These are phyloP conservation scores for Candida coquimbonensis DNA, from an alignment of 805 yeast genomes.

Conservation along the genomic window DNA sequence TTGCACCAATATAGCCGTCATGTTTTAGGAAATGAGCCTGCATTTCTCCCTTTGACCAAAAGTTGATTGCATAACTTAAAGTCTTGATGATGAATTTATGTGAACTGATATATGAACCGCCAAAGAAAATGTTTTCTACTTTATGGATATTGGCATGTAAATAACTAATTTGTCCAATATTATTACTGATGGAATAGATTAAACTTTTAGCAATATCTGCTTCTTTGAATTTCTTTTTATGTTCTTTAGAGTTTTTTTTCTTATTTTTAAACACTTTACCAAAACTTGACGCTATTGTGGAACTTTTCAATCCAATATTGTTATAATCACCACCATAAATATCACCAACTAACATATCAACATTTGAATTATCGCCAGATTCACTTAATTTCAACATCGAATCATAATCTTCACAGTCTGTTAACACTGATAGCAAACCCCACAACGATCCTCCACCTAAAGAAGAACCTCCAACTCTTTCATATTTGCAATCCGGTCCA, in stretches of 20 bases:
- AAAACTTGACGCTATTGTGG: slow-evolving; percentile 86
- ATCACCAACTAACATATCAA: slow-evolving; percentile 93
- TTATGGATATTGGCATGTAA: slow-evolving; percentile 84
- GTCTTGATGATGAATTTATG: slow-evolving; percentile 95
- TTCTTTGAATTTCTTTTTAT: slow-evolving; percentile 1
- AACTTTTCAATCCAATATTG: slow-evolving; percentile 83
- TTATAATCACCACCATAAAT: slow-evolving; percentile 88
- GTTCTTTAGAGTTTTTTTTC: neutral
- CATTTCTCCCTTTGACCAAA: slow-evolving; percentile 92
- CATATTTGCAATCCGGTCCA: slow-evolving; percentile 61
- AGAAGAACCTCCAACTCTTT: slow-evolving; percentile 91
- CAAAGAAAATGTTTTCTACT: slow-evolving; percentile 84
- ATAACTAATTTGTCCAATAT: slow-evolving; percentile 94
- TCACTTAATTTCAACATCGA: slow-evolving; percentile 92
- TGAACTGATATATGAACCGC: slow-evolving; percentile 93
- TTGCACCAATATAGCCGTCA: slow-evolving; percentile 93
- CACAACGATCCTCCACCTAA: slow-evolving; percentile 97
- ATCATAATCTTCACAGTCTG: slow-evolving; percentile 83
- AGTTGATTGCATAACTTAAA: slow-evolving; percentile 83
- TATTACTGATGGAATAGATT: slow-evolving; percentile 83
- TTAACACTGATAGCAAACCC: slow-evolving; percentile 85
- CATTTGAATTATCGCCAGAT: slow-evolving; percentile 84
- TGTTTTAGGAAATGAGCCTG: slow-evolving; percentile 91
- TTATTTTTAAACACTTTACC: slow-evolving; percentile 82
- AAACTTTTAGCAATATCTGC: slow-evolving; percentile 84